Evolutionary conservation across 2,329 filamentous ascomycete genomes (phyloP).

Genomic region (Elsinoe necatrix): DNA sequence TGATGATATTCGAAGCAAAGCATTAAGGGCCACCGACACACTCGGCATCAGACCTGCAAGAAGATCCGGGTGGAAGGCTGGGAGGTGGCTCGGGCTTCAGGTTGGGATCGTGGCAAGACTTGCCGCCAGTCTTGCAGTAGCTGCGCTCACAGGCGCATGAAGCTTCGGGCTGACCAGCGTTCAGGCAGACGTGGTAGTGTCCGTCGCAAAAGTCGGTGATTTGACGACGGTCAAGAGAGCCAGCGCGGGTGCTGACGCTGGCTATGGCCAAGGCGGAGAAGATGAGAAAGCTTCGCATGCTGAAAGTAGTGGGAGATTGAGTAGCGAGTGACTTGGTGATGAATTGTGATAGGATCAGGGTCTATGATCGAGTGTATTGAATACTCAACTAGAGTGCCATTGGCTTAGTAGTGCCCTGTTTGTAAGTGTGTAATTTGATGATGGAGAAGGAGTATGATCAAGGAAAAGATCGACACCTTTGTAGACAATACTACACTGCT

Average conservation of each 20-base stretch:
- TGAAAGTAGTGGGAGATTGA: not conserved
- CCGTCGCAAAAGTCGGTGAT: slow-evolving; percentile 6
- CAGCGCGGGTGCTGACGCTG: not conserved
- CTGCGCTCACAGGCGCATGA: not conserved
- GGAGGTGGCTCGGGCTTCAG: slow-evolving; percentile 3
- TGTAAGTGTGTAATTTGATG: not conserved
- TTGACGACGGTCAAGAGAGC: not conserved
- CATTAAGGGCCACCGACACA: slow-evolving; percentile 21
- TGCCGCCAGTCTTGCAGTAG: slow-evolving; percentile 7
- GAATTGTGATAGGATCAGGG: not conserved
- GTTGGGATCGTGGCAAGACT: slow-evolving; percentile 1
- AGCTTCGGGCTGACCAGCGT: not conserved
- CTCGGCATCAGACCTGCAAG: slow-evolving; percentile 20
- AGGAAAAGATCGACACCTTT: slow-evolving; percentile 1
- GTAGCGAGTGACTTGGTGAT: not conserved
- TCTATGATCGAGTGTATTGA: not conserved
- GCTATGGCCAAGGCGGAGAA: not conserved
- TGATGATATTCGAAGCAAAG: slow-evolving; percentile 19
- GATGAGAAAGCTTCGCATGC: not conserved
- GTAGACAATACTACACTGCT: not conserved
- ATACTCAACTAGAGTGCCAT: not conserved
- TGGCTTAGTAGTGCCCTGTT: not conserved
- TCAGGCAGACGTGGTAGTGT: not conserved
- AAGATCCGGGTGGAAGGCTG: slow-evolving; percentile 20
- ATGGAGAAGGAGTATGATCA: not conserved